Percentiles rank a stretch among this genome's conserved stretches.
phyloP scores from a whole-genome alignment of 129 eudicot species.

The Solidago caesia region DNA sequence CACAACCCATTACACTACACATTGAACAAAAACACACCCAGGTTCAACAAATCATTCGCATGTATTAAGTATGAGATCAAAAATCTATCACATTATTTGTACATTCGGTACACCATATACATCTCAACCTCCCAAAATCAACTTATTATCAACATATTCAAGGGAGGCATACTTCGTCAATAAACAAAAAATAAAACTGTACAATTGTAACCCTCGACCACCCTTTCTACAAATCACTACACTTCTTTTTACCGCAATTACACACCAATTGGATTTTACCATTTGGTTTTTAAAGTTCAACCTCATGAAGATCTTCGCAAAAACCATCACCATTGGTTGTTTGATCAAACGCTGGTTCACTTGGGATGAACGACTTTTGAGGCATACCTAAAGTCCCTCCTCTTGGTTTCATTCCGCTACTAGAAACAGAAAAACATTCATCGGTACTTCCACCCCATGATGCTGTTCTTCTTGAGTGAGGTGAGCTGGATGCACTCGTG shows the following conservation, averaged over 20 bases:
- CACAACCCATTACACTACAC: too few relatives aligned
- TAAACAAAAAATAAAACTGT: conserved; percentile 43
- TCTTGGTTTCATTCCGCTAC: conserved; percentile 39
- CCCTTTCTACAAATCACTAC: conserved; percentile 18
- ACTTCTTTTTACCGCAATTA: conserved; percentile 16
- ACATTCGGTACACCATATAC: background rate
- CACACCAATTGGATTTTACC: background rate
- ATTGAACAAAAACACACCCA: background rate
- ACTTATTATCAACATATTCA: conserved; percentile 18
- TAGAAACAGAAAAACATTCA: conserved; percentile 38
- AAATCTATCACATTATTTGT: conserved; percentile 27
- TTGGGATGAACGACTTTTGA: conserved; percentile 36
- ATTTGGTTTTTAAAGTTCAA: conserved; percentile 48
- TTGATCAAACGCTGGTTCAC: conserved; percentile 27
- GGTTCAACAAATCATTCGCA: background rate
- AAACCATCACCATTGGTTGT: conserved; percentile 47
- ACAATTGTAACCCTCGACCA: conserved; percentile 30
- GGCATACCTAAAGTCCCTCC: conserved; percentile 54
- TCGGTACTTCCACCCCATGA: conserved; percentile 80
- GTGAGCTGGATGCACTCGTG: conserved; percentile 35
- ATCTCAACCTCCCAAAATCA: conserved; percentile 2
- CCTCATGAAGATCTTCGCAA: conserved; percentile 80
- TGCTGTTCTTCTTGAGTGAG: conserved; percentile 71
- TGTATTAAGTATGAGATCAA: background rate
- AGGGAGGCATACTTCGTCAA: conserved; percentile 10